Percentiles rank a stretch among this genome's conserved stretches.
phyloP scores from a whole-genome alignment of 352 stramenopile genomes.

The Plasmopara muralis region DNA sequence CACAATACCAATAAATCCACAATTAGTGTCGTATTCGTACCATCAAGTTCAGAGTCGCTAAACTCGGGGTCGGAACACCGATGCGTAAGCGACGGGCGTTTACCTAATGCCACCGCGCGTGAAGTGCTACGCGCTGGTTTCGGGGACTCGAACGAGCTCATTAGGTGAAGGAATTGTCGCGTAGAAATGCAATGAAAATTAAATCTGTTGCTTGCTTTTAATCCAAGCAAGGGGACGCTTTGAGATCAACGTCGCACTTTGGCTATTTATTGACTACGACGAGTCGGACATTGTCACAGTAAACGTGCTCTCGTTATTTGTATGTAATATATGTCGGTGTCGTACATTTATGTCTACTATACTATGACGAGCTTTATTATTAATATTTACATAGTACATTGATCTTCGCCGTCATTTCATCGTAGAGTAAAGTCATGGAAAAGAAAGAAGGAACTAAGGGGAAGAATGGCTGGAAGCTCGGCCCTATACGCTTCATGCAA shows the following conservation, averaged over 20 bases:
- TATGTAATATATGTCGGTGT: too few relatives aligned
- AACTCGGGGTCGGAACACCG: slow-evolving; percentile 61
- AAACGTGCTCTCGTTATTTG: neutral
- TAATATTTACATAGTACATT: too few relatives aligned
- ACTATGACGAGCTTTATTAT: too few relatives aligned
- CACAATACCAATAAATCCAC: neutral
- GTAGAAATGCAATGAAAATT: neutral
- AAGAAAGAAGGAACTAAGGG: slow-evolving; percentile 9
- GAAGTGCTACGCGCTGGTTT: slow-evolving; percentile 6
- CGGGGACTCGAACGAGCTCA: slow-evolving; percentile 34
- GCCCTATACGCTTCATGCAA: slow-evolving; percentile 71
- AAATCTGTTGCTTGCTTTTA: neutral
- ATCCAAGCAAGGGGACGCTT: neutral
- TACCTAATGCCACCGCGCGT: slow-evolving; percentile 18
- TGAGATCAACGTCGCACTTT: neutral
- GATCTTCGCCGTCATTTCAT: too few relatives aligned
- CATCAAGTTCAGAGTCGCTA: slow-evolving; percentile 45
- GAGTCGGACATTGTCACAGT: neutral
- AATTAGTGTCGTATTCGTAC: slow-evolving; percentile 22
- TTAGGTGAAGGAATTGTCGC: slow-evolving; percentile 6
- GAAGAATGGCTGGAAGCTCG: slow-evolving; percentile 16
- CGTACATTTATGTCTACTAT: too few relatives aligned
- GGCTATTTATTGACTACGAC: neutral
- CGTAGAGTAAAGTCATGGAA: slow-evolving; percentile 2
- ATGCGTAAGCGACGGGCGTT: slow-evolving; percentile 34